phyloP scores from a whole-genome alignment of 2,329 filamentous ascomycete genomes.

The Pleurostoma richardsiae region DNA sequence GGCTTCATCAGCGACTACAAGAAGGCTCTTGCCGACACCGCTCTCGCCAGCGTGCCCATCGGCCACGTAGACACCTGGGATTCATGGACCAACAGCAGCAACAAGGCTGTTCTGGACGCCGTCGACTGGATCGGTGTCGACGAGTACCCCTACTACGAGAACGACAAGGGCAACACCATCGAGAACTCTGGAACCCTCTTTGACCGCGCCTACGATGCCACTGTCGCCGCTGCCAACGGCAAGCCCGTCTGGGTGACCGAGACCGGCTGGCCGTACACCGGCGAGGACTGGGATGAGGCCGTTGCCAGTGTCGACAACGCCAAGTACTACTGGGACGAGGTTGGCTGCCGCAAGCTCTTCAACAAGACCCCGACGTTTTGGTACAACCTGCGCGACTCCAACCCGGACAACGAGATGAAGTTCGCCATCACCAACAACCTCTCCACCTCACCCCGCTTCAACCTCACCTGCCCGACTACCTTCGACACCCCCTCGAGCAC shows the following conservation, averaged over 20 bases:
- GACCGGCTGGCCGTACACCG: constrained; percentile 8
- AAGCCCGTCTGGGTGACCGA: constrained; percentile 12
- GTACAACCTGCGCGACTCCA: constrained; percentile 58
- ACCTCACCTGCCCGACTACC: constrained; percentile 46
- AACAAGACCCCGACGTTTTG: constrained; percentile 52
- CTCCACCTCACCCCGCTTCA: constrained; percentile 43
- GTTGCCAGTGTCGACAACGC: constrained; percentile 37
- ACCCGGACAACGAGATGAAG: constrained; percentile 53
- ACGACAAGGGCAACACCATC: constrained; percentile 48
- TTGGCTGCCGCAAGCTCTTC: constrained; percentile 56
- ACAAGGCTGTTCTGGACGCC: constrained; percentile 55
- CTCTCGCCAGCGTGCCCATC: constrained; percentile 36
- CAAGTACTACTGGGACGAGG: constrained; percentile 56
- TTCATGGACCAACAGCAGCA: constrained; percentile 53
- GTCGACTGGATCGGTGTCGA: constrained; percentile 62
- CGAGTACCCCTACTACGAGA: constrained; percentile 64
- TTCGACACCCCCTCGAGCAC: constrained; percentile 27
- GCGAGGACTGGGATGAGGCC: constrained; percentile 5
- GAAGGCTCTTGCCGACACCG: constrained; percentile 43
- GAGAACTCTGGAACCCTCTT: constrained; percentile 51
- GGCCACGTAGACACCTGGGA: constrained; percentile 69
- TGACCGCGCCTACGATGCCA: constrained; percentile 39
- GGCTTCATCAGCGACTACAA: constrained; percentile 51
- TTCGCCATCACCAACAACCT: constrained; percentile 52
- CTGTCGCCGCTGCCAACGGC: constrained; percentile 32